These are phyloP conservation scores for Globisporangium cederbergense DNA, from an alignment of 352 stramenopile species.

Conservation along the genomic window DNA sequence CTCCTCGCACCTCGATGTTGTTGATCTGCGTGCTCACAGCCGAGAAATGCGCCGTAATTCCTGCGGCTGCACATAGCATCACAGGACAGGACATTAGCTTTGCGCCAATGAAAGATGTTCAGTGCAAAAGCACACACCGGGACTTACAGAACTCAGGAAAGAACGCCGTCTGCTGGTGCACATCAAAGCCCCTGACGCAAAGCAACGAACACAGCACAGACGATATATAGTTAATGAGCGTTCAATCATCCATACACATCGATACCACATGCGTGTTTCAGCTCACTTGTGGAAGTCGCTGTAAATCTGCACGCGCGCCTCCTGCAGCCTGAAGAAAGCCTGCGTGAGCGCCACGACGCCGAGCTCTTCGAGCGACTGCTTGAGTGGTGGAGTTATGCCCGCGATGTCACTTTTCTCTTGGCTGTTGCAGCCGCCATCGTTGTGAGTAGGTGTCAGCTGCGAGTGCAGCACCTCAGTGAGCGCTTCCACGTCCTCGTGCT, in stretches of 20 bases:
- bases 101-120: background rate
- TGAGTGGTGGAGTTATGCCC: slow-evolving; percentile 5
- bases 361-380: slow-evolving; percentile 11
- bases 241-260: background rate
- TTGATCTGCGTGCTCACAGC: slow-evolving; percentile 71
- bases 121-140: background rate
- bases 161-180: slow-evolving; percentile 56
- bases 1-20: slow-evolving; percentile 41
- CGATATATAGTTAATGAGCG: background rate
- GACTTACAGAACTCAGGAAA: slow-evolving; percentile 66
- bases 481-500: slow-evolving; percentile 13
- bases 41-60: slow-evolving; percentile 64
- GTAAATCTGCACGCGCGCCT: slow-evolving; percentile 70
- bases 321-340: slow-evolving; percentile 54
- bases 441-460: background rate
- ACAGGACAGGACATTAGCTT: background rate
- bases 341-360: slow-evolving; percentile 27
- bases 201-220: background rate
- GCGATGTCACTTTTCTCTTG: background rate
- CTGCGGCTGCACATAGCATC: slow-evolving; percentile 29
- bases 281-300: slow-evolving; percentile 52
- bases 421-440: background rate
- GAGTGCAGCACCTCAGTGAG: slow-evolving; percentile 18
- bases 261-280: background rate
- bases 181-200: slow-evolving; percentile 49